Conservation (phyloP, 352 stramenopile genomes). For the Pythium periplocum region DNA sequence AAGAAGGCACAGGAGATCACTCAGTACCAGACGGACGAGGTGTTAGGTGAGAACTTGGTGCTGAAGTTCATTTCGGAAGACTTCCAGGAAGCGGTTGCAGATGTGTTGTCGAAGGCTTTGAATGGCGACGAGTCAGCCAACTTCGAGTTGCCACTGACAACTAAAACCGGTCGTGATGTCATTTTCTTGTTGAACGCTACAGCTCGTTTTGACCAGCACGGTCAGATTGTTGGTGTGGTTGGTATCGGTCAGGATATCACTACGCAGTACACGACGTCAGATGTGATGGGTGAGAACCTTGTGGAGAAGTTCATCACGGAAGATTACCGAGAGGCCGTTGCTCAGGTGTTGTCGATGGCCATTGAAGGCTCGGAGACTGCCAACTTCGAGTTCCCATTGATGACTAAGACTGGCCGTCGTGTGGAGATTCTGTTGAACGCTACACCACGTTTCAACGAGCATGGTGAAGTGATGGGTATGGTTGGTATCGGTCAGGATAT, state of each 20-base stretch:
- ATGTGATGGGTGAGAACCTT: slow-evolving; percentile 57
- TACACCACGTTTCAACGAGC: slow-evolving; percentile 51
- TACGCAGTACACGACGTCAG: slow-evolving; percentile 58
- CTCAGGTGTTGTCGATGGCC: slow-evolving; percentile 40
- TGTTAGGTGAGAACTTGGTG: slow-evolving; percentile 34
- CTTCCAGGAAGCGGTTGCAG: slow-evolving; percentile 26
- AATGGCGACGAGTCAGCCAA: slow-evolving; percentile 36
- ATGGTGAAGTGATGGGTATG: slow-evolving; percentile 60
- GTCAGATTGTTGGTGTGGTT: slow-evolving; percentile 32
- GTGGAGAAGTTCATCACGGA: slow-evolving; percentile 58
- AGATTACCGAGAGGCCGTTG: slow-evolving; percentile 48
- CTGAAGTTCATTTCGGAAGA: slow-evolving; percentile 55
- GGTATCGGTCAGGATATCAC: slow-evolving; percentile 39
- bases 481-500: slow-evolving; percentile 66
- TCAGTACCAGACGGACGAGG: slow-evolving; percentile 27
- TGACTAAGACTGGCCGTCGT: slow-evolving; percentile 58
- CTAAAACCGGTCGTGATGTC: slow-evolving; percentile 32
- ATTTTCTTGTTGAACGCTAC: slow-evolving; percentile 40
- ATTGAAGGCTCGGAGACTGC: slow-evolving; percentile 38
- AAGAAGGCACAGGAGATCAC: slow-evolving; percentile 35
- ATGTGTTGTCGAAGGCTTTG: slow-evolving; percentile 34
- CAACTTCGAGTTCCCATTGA: slow-evolving; percentile 73
- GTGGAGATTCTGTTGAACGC: slow-evolving; percentile 77
- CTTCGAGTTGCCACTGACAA: slow-evolving; percentile 39
- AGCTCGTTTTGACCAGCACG: slow-evolving; percentile 23